Percentiles rank a stretch among this genome's conserved stretches.
phyloP scores from a whole-genome alignment of 148 eudicot genomes.

The Selenicereus undatus region DNA sequence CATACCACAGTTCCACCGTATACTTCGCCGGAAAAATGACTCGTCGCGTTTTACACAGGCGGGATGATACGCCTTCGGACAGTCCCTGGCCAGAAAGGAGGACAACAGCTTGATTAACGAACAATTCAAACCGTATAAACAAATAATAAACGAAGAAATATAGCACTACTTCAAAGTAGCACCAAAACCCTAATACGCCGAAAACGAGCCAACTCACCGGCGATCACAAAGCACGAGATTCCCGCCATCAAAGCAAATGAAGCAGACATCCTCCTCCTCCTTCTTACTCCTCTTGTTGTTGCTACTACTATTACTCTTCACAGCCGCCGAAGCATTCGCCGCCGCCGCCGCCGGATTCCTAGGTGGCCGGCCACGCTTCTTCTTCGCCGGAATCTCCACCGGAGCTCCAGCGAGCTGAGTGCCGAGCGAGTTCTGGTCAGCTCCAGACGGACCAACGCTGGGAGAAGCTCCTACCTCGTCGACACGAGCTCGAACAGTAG shows the following conservation, averaged over 20 bases:
- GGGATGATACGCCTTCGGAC: conserved; percentile 94
- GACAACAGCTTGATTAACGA: background rate
- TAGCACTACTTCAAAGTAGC: background rate
- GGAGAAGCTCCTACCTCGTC: conserved; percentile 8
- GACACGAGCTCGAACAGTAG: conserved; percentile 24
- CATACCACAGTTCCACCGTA: conserved; percentile 85
- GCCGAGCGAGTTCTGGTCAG: conserved; percentile 4
- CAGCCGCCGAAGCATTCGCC: conserved; percentile 18
- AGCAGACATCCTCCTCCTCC: conserved; percentile 87
- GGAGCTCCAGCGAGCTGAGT: conserved; percentile 24
- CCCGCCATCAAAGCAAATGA: conserved; percentile 90
- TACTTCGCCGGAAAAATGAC: conserved; percentile 55
- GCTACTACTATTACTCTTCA: background rate
- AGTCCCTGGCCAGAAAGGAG: conserved; percentile 41
- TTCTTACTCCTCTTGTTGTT: conserved; percentile 31
- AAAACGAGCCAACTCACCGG: conserved; percentile 37
- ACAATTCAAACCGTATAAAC: conserved; percentile 10
- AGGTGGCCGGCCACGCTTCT: conserved; percentile 73
- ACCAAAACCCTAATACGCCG: conserved; percentile 15
- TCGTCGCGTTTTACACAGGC: conserved; percentile 90
- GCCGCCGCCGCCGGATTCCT: conserved; percentile 30
- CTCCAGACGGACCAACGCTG: conserved; percentile 17
- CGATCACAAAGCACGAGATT: conserved; percentile 81
- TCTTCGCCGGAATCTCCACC: conserved; percentile 25
- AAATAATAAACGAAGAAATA: background rate